Base-by-base conservation (phyloP, 2,329 filamentous ascomycete species). In the Aureobasidium sp. region DNA sequence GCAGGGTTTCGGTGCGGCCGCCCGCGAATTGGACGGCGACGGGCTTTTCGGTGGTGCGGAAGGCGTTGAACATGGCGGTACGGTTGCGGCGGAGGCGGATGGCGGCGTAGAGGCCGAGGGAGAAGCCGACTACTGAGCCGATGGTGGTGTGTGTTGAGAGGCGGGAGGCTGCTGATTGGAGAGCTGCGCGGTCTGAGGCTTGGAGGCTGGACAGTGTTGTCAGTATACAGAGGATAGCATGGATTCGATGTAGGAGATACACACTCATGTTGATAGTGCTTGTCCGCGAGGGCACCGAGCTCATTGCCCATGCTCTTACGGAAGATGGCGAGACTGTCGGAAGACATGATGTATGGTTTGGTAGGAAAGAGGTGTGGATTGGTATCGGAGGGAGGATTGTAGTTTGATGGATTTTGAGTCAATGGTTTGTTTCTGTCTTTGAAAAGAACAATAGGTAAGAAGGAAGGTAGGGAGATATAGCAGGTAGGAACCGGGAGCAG, bases 21-120 rank as follows among this genome's bases (percentile, higher is more conserved):
- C 82, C 80, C 0, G 82, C 79, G 70, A 89, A 89, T 14, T 81
- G 74, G 5, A 89, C 79, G 59, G 84, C 78, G 0, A 80, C 82
- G 0, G 86, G 86, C 70, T 82, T 83, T 68, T 88, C 83, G 57
- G 79, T 74, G 0, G 84, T 79, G 25, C 80, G 78, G 73, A 89
- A 84, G 7, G 82, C 81, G 47, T 79, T 78, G 75, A 87, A 88
- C 71, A 86, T 80, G n/a, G 79, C 76, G 36, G 76, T 72, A 48
- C 86, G 80, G 63, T 81, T 78, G 42, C 73, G 73, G 42, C 86
- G 78, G 13, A 88, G 70, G 10, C 84, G 77, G 65, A 80, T 79
- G 3, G 85, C 85, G 16, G 84, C 73, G 61, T 79, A 81, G 27
- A 84, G 65, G 3, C 85, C 85, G 0, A 89, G 74, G 0, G 81